These are phyloP conservation scores for Scalesia atractyloides DNA, from an alignment of 129 eudicot species.

Conservation along the genomic window DNA sequence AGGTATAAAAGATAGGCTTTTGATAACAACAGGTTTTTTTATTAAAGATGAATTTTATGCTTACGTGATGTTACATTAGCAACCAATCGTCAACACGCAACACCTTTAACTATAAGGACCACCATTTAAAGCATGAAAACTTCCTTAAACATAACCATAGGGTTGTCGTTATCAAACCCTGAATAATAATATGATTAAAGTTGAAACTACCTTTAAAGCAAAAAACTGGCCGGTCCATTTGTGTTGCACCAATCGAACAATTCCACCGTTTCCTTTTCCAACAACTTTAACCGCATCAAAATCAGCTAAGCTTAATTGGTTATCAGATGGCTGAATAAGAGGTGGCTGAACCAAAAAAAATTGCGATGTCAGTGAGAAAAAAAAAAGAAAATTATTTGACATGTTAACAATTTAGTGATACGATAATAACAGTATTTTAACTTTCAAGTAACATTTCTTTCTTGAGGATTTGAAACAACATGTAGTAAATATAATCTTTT, in stretches of 20 bases:
- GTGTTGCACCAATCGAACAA: constrained; percentile 95
- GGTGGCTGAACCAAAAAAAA: constrained; percentile 63
- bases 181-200: neutral
- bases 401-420: constrained; percentile 9
- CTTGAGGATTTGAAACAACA: neutral
- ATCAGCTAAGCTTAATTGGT: constrained; percentile 94
- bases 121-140: neutral
- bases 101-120: constrained; percentile 1
- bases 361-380: constrained; percentile 15
- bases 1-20: constrained; percentile 1
- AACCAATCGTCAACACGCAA: neutral
- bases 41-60: neutral
- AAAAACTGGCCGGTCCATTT: constrained; percentile 99
- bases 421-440: constrained; percentile 5
- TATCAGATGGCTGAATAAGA: constrained; percentile 81
- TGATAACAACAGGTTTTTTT: neutral
- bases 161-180: neutral
- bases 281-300: constrained; percentile 88
- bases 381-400: neutral
- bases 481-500: neutral
- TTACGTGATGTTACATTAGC: neutral
- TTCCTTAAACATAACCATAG: neutral
- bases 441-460: neutral
- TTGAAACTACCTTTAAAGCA: constrained; percentile 82
- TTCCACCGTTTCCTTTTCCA: constrained; percentile 96